phyloP scores from a whole-genome alignment of 2,329 filamentous ascomycete genomes.

The Remersonia thermophila region DNA sequence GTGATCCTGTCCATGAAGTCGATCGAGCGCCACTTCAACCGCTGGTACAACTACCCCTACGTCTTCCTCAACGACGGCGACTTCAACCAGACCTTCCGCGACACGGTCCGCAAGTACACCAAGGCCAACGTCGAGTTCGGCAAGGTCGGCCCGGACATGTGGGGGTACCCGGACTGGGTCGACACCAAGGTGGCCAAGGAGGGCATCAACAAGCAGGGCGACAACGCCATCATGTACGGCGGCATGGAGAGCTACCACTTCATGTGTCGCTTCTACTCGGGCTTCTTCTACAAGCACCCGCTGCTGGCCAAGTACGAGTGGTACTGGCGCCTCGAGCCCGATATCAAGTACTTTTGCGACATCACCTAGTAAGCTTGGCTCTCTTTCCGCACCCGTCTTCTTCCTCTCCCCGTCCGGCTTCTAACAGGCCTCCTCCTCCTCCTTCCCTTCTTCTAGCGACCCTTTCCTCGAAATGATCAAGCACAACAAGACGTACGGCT shows the following conservation, averaged over 20 bases:
- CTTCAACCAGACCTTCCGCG: conserved; percentile 90
- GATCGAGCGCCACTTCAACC: conserved; percentile 96
- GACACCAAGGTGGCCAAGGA: conserved; percentile 89
- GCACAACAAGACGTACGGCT: conserved; percentile 93
- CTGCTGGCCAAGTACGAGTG: conserved; percentile 94
- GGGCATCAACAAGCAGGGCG: conserved; percentile 91
- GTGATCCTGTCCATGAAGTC: conserved; percentile 96
- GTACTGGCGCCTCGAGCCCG: conserved; percentile 98
- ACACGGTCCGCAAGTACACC: conserved; percentile 81
- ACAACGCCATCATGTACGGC: conserved; percentile 97
- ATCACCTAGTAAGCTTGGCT: conserved; percentile 71
- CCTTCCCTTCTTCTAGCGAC: conserved; percentile 45
- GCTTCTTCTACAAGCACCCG: conserved; percentile 96
- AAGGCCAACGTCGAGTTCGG: conserved; percentile 82
- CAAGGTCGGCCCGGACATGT: conserved; percentile 80
- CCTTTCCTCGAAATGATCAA: conserved; percentile 93
- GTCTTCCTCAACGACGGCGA: conserved; percentile 97
- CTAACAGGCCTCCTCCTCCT: background rate
- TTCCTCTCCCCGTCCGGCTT: background rate
- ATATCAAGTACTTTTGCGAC: conserved; percentile 99
- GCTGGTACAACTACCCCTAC: conserved; percentile 97
- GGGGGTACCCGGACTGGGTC: conserved; percentile 95
- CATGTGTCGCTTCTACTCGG: conserved; percentile 99
- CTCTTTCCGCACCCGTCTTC: background rate
- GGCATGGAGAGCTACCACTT: conserved; percentile 97